Evolutionary conservation across 108 stramenopile genomes (phyloP).

Genomic region (Cyclotella cryptica): DNA sequence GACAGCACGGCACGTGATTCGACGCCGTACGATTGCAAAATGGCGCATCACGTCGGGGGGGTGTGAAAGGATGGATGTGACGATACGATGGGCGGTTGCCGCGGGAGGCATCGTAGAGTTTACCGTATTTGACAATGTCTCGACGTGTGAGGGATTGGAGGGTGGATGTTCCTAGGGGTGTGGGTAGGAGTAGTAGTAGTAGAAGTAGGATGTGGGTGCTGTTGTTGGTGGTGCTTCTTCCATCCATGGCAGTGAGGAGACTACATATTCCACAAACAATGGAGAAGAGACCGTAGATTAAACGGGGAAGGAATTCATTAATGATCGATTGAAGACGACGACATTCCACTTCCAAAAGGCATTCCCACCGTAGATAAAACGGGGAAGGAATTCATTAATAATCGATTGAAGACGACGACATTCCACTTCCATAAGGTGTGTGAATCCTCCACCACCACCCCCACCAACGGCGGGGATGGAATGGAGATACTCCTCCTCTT

Average conservation of each 20-base stretch:
- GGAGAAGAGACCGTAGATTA: conserved; percentile 22
- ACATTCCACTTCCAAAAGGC: conserved; percentile 25
- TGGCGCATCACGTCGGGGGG: no score
- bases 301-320: conserved; percentile 2
- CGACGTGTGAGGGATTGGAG: conserved; percentile 5
- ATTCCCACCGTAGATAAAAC: conserved; percentile 19
- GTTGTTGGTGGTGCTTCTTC: no score
- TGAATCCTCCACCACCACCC: no score
- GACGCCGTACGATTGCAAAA: no score
- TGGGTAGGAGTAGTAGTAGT: no score
- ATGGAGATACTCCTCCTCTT: conserved; percentile 24
- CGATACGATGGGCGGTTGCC: conserved; percentile 18
- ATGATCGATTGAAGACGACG: conserved; percentile 23
- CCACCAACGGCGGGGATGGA: no score
- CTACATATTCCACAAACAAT: no score
- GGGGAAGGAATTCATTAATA: conserved; percentile 6
- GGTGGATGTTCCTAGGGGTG: no score
- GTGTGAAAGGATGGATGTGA: neutral
- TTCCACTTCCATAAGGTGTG: conserved; percentile 25
- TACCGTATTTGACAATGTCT: conserved; percentile 34
- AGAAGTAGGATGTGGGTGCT: no score
- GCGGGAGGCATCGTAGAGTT: conserved; percentile 24
- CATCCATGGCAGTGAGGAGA: no score
- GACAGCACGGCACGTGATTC: no score
- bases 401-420: conserved; percentile 22